Conservation (phyloP, 257 asterid genomes). For the Gentiana dahurica region DNA sequence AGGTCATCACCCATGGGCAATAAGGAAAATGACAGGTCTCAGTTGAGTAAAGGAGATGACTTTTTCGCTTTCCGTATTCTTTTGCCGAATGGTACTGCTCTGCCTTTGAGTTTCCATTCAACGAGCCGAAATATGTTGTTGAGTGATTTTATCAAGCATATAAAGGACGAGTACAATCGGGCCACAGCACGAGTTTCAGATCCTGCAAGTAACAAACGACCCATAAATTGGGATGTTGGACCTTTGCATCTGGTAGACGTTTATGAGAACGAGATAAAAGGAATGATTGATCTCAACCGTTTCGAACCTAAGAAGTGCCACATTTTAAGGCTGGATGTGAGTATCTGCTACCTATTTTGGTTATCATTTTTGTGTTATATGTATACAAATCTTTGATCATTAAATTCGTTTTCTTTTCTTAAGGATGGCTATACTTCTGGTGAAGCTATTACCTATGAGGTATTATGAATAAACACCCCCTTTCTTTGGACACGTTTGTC, state of each 20-base stretch:
- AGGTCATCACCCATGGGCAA: slow-evolving; percentile 7
- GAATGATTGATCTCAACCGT: slow-evolving; percentile 17
- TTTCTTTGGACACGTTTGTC: background rate
- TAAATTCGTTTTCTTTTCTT: slow-evolving; percentile 3
- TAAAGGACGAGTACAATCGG: slow-evolving; percentile 17
- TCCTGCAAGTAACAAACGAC: slow-evolving; percentile 7
- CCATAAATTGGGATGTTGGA: slow-evolving; percentile 35
- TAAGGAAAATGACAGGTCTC: slow-evolving; percentile 3
- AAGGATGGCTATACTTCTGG: slow-evolving; percentile 49
- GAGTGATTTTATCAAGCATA: slow-evolving; percentile 17
- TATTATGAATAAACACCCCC: slow-evolving; percentile 8
- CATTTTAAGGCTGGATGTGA: slow-evolving; percentile 40
- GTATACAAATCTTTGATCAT: slow-evolving; percentile 2
- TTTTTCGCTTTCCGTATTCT: slow-evolving; percentile 35
- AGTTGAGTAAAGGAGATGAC: background rate
- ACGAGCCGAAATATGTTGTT: slow-evolving; percentile 18
- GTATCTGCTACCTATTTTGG: slow-evolving; percentile 6
- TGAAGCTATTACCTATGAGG: slow-evolving; percentile 47
- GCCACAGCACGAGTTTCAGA: slow-evolving; percentile 6
- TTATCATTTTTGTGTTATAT: background rate
- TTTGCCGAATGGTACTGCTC: slow-evolving; percentile 38
- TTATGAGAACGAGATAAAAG: slow-evolving; percentile 14
- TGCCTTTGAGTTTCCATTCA: slow-evolving; percentile 28
- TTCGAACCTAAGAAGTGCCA: slow-evolving; percentile 24
- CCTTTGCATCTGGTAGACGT: slow-evolving; percentile 40